Conservation (phyloP, 192 early-diverging fungal genomes). For the Mortierella alpina region DNA sequence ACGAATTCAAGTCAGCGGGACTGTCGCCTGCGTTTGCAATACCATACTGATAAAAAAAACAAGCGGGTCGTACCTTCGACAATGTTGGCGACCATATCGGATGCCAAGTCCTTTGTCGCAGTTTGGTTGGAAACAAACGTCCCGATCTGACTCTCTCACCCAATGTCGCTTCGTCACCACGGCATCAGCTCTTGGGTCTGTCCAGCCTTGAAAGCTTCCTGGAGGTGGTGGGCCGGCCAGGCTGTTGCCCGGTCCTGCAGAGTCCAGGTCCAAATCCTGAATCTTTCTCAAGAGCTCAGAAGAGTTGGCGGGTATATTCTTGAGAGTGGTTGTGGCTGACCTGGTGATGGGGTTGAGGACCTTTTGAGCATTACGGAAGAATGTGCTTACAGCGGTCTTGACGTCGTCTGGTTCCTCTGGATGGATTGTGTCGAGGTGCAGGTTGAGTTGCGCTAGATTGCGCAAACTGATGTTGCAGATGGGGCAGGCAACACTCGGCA, state of each 20-base stretch:
- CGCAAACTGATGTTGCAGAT: constrained; percentile 51
- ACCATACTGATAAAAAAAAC: constrained; percentile 16
- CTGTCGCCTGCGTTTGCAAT: constrained; percentile 8
- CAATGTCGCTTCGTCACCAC: constrained; percentile 67
- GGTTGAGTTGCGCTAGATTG: constrained; percentile 51
- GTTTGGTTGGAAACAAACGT: constrained; percentile 55
- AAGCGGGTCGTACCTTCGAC: constrained; percentile 53
- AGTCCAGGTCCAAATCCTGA: constrained; percentile 54
- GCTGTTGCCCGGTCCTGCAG: constrained; percentile 39
- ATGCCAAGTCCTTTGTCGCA: constrained; percentile 63
- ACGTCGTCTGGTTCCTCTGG: constrained; percentile 63
- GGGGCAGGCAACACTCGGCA: constrained; percentile 32
- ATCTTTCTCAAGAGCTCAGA: constrained; percentile 57
- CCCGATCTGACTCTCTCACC: constrained; percentile 61
- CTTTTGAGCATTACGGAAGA: constrained; percentile 66
- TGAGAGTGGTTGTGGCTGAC: constrained; percentile 42
- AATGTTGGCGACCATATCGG: constrained; percentile 65
- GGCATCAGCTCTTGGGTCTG: constrained; percentile 42
- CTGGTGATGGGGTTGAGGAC: constrained; percentile 58
- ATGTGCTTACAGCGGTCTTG: constrained; percentile 58
- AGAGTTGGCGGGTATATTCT: constrained; percentile 55
- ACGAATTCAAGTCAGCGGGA: not conserved
- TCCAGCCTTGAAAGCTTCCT: constrained; percentile 55
- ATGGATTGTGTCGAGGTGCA: constrained; percentile 62
- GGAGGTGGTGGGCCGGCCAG: constrained; percentile 30